A percentile compares a stretch with the other conserved stretches of the same genome.
Evolutionary conservation across 1,139 yeast genomes (phyloP).

Genomic region (Yamadazyma atlantica): DNA sequence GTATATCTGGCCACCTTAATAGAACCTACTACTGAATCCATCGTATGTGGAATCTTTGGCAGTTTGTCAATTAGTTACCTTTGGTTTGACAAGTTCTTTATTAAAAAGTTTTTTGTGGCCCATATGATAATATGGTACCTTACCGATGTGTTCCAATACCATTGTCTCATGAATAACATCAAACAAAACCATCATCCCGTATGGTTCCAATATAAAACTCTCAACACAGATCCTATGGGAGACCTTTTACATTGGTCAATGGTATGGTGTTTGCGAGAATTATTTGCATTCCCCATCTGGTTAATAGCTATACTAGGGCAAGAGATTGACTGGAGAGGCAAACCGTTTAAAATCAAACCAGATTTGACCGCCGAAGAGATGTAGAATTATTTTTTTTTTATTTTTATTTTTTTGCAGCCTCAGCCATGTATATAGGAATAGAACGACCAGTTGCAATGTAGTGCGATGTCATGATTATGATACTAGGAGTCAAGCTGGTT

Average conservation of each 20-base stretch:
- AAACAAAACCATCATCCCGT: slow-evolving; percentile 20
- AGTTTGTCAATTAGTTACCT: slow-evolving; percentile 55
- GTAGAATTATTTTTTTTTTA: too few relatives aligned
- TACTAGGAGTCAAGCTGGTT: too few relatives aligned
- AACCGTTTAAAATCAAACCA: slow-evolving; percentile 67
- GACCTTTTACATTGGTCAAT: slow-evolving; percentile 26
- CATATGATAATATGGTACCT: slow-evolving; percentile 66
- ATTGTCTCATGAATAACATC: slow-evolving; percentile 37
- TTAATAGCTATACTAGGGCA: slow-evolving; percentile 75
- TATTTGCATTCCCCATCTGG: slow-evolving; percentile 85
- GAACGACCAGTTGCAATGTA: neutral
- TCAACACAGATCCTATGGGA: neutral
- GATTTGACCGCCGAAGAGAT: slow-evolving; percentile 79
- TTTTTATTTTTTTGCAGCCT: neutral
- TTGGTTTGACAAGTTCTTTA: slow-evolving; percentile 34
- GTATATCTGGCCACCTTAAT: slow-evolving; percentile 79
- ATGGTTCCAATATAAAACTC: slow-evolving; percentile 25
- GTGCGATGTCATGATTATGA: too few relatives aligned
- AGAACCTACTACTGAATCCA: slow-evolving; percentile 84
- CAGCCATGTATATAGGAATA: neutral
- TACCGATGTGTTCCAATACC: slow-evolving; percentile 63
- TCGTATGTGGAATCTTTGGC: slow-evolving; percentile 69
- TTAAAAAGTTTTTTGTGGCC: slow-evolving; percentile 36
- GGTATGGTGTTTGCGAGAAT: slow-evolving; percentile 69
- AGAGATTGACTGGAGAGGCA: slow-evolving; percentile 79